These are phyloP conservation scores for Alternaria arbusti DNA, from an alignment of 2,329 filamentous ascomycete genomes.

Conservation along the genomic window DNA sequence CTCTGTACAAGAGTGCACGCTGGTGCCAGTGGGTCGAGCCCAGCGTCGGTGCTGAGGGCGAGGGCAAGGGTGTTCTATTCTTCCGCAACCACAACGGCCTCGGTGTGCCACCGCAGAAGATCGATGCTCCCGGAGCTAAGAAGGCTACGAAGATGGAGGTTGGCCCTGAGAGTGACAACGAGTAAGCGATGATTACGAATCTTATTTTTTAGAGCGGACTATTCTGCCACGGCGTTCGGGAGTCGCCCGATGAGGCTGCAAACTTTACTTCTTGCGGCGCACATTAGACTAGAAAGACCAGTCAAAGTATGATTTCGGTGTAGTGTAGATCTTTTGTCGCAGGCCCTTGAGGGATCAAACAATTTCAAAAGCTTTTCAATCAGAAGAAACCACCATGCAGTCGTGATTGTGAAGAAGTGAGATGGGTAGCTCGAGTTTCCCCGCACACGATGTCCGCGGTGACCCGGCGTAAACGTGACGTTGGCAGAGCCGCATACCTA, in stretches of 20 bases:
- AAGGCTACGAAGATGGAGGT: slow-evolving; percentile 46
- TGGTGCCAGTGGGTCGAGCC: slow-evolving; percentile 99
- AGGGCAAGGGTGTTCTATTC: slow-evolving; percentile 86
- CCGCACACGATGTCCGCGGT: slow-evolving; percentile 8
- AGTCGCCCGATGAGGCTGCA: slow-evolving; percentile 9
- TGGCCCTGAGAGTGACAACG: slow-evolving; percentile 39
- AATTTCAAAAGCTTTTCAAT: neutral
- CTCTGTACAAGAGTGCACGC: slow-evolving; percentile 80
- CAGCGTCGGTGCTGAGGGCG: slow-evolving; percentile 77
- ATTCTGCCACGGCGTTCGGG: slow-evolving; percentile 29
- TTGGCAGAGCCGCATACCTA: neutral
- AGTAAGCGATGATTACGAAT: slow-evolving; percentile 29
- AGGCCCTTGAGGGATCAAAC: slow-evolving; percentile 1
- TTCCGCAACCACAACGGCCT: slow-evolving; percentile 94
- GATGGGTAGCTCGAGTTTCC: neutral
- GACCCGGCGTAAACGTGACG: slow-evolving; percentile 9
- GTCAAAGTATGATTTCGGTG: slow-evolving; percentile 16
- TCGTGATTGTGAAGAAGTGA: neutral
- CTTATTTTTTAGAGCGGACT: slow-evolving; percentile 26
- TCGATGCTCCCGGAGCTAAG: slow-evolving; percentile 27
- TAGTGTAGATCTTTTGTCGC: slow-evolving; percentile 17
- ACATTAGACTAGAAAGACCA: slow-evolving; percentile 20
- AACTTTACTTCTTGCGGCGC: slow-evolving; percentile 20
- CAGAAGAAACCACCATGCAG: neutral
- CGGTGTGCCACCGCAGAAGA: slow-evolving; percentile 60